Percentiles rank a stretch among this genome's conserved stretches.
phyloP scores from a whole-genome alignment of 108 stramenopile genomes.

The Seminavis robusta region DNA sequence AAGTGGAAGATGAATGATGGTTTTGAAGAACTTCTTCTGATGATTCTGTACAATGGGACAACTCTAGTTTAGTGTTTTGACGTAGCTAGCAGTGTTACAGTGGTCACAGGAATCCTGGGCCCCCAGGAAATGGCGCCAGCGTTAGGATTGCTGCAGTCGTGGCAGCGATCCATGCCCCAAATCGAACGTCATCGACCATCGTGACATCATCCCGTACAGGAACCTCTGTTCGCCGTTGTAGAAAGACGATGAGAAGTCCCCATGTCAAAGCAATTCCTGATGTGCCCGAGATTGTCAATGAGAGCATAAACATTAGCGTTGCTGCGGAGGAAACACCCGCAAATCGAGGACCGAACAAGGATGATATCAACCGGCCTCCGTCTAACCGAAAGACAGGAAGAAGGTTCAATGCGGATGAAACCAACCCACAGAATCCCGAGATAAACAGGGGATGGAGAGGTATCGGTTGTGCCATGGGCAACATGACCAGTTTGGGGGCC shows the following conservation, averaged over 20 bases:
- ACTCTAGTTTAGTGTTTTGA: not conserved
- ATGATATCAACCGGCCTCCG: constrained; percentile 78
- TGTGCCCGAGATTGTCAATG: constrained; percentile 26
- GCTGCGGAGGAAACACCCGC: constrained; percentile 38
- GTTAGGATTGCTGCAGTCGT: constrained; percentile 37
- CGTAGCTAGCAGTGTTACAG: not conserved
- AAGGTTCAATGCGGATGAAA: constrained; percentile 80
- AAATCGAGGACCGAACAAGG: constrained; percentile 54
- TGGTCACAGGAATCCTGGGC: constrained; percentile 13
- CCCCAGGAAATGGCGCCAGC: constrained; percentile 66
- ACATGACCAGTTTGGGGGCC: constrained; percentile 61
- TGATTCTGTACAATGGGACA: not conserved
- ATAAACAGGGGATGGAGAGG: constrained; percentile 85
- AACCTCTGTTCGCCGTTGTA: constrained; percentile 58
- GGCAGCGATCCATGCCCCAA: constrained; percentile 32
- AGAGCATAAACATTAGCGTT: constrained; percentile 39
- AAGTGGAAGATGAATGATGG: not conserved
- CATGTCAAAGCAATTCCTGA: constrained; percentile 46
- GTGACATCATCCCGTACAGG: constrained; percentile 70
- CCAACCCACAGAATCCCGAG: constrained; percentile 78
- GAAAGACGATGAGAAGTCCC: constrained; percentile 47
- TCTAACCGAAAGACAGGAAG: constrained; percentile 88
- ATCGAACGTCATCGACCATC: constrained; percentile 39
- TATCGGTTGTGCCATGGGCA: constrained; percentile 70
- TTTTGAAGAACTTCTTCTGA: constrained; percentile 7